Conservation (phyloP, 2,329 filamentous ascomycete genomes). For the Alternaria burnsii region DNA sequence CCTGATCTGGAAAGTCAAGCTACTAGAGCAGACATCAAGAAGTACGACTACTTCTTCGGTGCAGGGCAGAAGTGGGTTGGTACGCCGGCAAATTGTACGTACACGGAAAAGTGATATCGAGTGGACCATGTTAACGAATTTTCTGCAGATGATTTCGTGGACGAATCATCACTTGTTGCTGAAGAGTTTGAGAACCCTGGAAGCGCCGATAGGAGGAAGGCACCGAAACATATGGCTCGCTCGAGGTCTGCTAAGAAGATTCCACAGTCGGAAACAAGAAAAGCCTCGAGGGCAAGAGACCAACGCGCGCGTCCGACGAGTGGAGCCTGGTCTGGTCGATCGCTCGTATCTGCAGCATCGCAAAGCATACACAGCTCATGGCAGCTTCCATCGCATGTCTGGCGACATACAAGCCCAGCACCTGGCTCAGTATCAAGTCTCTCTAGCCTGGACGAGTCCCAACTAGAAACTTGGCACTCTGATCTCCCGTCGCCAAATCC, state of each 20-base stretch:
- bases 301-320: not conserved
- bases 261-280: not conserved
- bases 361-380: not conserved
- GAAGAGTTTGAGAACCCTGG: constrained; percentile 16
- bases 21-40: constrained; percentile 33
- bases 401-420: constrained; percentile 15
- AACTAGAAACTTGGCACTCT: constrained; percentile 7
- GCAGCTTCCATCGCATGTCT: constrained; percentile 3
- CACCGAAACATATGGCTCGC: constrained; percentile 7
- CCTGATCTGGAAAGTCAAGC: constrained; percentile 23
- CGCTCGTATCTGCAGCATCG: not conserved
- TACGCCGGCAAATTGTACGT: constrained; percentile 25
- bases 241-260: constrained; percentile 6
- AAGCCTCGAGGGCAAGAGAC: not conserved
- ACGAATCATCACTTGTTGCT: constrained; percentile 25
- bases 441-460: constrained; percentile 21
- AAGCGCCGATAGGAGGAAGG: not conserved
- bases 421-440: constrained; percentile 17
- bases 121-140: constrained; percentile 1
- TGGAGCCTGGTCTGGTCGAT: not conserved
- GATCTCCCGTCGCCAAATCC: constrained; percentile 6
- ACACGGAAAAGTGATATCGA: not conserved
- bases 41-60: constrained; percentile 37
- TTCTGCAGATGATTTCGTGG: constrained; percentile 26
- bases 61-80: constrained; percentile 25